phyloP scores from a whole-genome alignment of 768 basidiomycete genomes.

The Astraeus odoratus region DNA sequence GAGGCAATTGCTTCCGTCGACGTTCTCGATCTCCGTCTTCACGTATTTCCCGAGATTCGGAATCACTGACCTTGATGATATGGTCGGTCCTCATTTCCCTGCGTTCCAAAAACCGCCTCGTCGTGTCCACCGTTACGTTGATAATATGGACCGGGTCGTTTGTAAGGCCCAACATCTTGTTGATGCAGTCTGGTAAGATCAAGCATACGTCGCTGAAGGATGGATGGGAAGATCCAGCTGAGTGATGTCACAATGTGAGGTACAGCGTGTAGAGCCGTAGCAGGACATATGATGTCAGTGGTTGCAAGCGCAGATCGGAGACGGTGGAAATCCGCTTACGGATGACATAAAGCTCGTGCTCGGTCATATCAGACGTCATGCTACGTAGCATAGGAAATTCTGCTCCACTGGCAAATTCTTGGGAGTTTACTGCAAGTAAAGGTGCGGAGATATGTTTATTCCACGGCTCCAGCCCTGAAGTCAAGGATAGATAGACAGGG shows the following conservation, averaged over 20 bases:
- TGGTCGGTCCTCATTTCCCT: neutral
- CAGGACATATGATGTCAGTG: too few relatives aligned
- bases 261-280: too few relatives aligned
- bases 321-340: conserved; percentile 3
- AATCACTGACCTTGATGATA: conserved; percentile 2
- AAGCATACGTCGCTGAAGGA: conserved; percentile 30
- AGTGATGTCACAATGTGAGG: neutral
- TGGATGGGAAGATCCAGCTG: conserved; percentile 27
- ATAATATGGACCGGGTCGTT: conserved; percentile 15
- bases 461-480: conserved; percentile 24
- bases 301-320: too few relatives aligned
- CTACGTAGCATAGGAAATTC: conserved; percentile 29
- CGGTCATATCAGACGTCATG: conserved; percentile 15
- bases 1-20: too few relatives aligned
- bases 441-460: conserved; percentile 22
- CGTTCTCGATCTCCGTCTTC: conserved; percentile 1
- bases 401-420: conserved; percentile 32
- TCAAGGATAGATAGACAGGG: too few relatives aligned
- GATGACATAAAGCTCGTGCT: conserved; percentile 10
- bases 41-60: conserved; percentile 4
- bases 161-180: conserved; percentile 19
- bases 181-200: conserved; percentile 25
- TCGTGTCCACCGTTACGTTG: conserved; percentile 13
- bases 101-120: conserved; percentile 14
- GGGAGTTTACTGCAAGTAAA: conserved; percentile 35